phyloP scores from a whole-genome alignment of 2,329 filamentous ascomycete genomes.

The Pseudocercospora macadamiae region DNA sequence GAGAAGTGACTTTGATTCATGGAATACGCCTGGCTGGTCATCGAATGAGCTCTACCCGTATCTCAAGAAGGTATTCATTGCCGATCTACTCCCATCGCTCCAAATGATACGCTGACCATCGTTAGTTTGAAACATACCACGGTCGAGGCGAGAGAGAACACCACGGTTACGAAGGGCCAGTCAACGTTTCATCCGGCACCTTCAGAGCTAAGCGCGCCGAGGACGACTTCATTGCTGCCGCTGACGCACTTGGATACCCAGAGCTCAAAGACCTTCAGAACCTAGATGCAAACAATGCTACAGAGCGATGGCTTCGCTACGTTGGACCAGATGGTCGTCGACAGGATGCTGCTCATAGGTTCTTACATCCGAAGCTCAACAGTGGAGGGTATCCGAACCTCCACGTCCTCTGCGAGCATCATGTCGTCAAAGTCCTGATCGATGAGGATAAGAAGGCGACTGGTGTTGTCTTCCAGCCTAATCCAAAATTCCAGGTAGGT shows the following conservation, averaged over 20 bases:
- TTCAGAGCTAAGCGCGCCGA: slow-evolving; percentile 45
- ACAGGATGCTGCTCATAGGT: slow-evolving; percentile 61
- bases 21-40: slow-evolving; percentile 57
- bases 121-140: slow-evolving; percentile 59
- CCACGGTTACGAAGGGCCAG: slow-evolving; percentile 60
- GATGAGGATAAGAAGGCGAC: slow-evolving; percentile 50
- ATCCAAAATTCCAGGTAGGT: slow-evolving; percentile 30
- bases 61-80: slow-evolving; percentile 53
- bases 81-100: neutral
- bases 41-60: slow-evolving; percentile 57
- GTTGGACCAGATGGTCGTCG: slow-evolving; percentile 56
- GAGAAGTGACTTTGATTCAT: slow-evolving; percentile 54
- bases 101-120: neutral
- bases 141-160: slow-evolving; percentile 47
- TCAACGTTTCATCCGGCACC: slow-evolving; percentile 58
- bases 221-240: slow-evolving; percentile 55
- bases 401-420: slow-evolving; percentile 60
- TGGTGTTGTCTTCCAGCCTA: slow-evolving; percentile 61
- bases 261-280: slow-evolving; percentile 59
- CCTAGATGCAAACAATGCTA: slow-evolving; percentile 49
- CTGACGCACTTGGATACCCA: slow-evolving; percentile 52
- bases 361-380: slow-evolving; percentile 57
- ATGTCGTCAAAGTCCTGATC: slow-evolving; percentile 48
- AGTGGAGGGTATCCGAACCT: slow-evolving; percentile 59
- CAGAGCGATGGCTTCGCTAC: slow-evolving; percentile 53